Conservation (phyloP, 805 yeast species). For the Cyberlindnera meyerae region DNA sequence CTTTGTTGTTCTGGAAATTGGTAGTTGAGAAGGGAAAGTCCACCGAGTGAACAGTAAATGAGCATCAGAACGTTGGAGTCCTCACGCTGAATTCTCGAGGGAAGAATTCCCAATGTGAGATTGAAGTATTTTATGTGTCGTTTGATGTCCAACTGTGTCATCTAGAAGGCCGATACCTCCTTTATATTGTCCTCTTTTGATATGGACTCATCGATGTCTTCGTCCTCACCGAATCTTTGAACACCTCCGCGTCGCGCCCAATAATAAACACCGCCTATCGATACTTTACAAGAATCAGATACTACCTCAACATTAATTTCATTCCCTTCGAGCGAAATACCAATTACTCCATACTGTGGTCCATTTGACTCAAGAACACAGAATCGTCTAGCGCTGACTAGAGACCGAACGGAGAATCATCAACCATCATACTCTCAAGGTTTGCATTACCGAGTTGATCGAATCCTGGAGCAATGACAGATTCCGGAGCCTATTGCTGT, state of each 20-base stretch:
- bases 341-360: constrained; percentile 28
- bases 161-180: too few relatives aligned
- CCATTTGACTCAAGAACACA: constrained; percentile 33
- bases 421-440: constrained; percentile 25
- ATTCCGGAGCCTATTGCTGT: constrained; percentile 1
- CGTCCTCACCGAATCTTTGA: too few relatives aligned
- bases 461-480: background rate
- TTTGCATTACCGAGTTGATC: constrained; percentile 16
- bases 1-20: constrained; percentile 28
- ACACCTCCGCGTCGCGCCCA: too few relatives aligned
- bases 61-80: constrained; percentile 69
- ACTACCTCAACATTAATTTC: too few relatives aligned
- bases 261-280: too few relatives aligned
- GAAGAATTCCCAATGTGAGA: constrained; percentile 50
- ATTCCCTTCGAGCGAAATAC: too few relatives aligned
- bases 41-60: constrained; percentile 64
- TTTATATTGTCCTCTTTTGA: too few relatives aligned
- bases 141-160: constrained; percentile 1
- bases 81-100: constrained; percentile 50
- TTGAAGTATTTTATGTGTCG: constrained; percentile 40
- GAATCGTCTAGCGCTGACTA: constrained; percentile 28
- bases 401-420: constrained; percentile 30
- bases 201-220: too few relatives aligned
- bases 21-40: constrained; percentile 30
- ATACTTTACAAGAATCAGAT: too few relatives aligned